Conservation (phyloP, 2,329 filamentous ascomycete genomes). For the Botryotinia convoluta region DNA sequence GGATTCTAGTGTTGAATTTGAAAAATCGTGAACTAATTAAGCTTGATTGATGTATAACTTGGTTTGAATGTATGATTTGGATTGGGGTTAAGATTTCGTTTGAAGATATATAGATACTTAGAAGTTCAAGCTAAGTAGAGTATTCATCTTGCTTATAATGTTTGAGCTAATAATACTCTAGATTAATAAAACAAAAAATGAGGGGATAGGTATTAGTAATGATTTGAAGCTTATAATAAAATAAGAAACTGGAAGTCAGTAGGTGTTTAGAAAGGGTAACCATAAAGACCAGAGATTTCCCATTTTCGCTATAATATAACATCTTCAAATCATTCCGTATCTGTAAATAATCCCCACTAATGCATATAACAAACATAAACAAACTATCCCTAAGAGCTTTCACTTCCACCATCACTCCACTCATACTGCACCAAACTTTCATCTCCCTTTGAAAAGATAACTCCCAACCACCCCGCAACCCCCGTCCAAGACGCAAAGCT, state of each 20-base stretch:
- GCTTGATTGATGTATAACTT: too few relatives aligned
- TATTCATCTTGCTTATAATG: rapidly evolving
- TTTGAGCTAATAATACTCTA: rapidly evolving
- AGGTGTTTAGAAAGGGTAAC: rapidly evolving
- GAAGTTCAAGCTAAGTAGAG: too few relatives aligned
- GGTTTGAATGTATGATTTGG: too few relatives aligned
- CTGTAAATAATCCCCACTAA: too few relatives aligned
- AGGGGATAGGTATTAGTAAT: rapidly evolving
- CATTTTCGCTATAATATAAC: background rate
- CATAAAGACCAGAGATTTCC: background rate
- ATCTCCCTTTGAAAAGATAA: background rate
- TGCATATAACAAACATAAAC: too few relatives aligned
- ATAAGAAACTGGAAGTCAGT: background rate
- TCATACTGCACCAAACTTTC: background rate
- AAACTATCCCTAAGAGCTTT: background rate
- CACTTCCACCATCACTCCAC: background rate
- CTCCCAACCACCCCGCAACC: background rate
- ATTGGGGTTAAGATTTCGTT: too few relatives aligned
- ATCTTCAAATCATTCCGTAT: background rate
- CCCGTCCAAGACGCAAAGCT: constrained; percentile 4
- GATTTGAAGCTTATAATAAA: background rate
- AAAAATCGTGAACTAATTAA: too few relatives aligned
- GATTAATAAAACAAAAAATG: background rate
- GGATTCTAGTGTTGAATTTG: too few relatives aligned
- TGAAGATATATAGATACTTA: too few relatives aligned